A percentile compares a stretch with the other conserved stretches of the same genome.
These are phyloP conservation scores for Hypoxylon sp. DNA, from an alignment of 2,329 filamentous ascomycete species.

Conservation along the genomic window DNA sequence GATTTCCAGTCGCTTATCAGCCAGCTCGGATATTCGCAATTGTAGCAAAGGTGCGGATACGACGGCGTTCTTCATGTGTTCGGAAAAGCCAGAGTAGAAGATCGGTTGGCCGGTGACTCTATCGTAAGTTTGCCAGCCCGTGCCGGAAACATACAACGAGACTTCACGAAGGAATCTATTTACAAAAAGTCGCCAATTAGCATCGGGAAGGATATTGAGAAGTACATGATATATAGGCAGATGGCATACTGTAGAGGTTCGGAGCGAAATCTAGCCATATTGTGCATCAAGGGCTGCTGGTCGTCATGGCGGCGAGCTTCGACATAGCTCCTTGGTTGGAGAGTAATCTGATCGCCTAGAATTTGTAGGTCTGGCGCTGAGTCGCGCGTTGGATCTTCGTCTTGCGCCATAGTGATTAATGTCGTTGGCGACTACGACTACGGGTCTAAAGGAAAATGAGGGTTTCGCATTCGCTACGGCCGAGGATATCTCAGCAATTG, in stretches of 20 bases:
- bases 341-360: conserved; percentile 75
- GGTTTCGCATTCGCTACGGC: conserved; percentile 21
- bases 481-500: conserved; percentile 29
- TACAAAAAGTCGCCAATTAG: conserved; percentile 16
- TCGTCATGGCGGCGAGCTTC: conserved; percentile 60
- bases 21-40: conserved; percentile 77
- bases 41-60: conserved; percentile 79
- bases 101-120: conserved; percentile 88
- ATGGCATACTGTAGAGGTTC: conserved; percentile 64
- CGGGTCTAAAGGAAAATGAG: background rate
- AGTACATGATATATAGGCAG: too few relatives aligned
- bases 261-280: conserved; percentile 86
- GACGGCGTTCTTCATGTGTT: conserved; percentile 84
- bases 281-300: conserved; percentile 76
- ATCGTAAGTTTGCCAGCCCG: conserved; percentile 96
- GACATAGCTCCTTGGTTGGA: conserved; percentile 76
- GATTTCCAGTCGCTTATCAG: conserved; percentile 74
- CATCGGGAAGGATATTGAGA: background rate
- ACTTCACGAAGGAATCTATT: conserved; percentile 89
- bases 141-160: conserved; percentile 89
- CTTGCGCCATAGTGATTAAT: conserved; percentile 49
- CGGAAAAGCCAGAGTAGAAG: conserved; percentile 91
- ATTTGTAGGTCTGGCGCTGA: conserved; percentile 81
- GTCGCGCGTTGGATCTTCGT: conserved; percentile 53
- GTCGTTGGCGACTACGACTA: conserved; percentile 7